Conservation (phyloP, 371 early-diverging fungal species). For the Entomophthora muscae region DNA sequence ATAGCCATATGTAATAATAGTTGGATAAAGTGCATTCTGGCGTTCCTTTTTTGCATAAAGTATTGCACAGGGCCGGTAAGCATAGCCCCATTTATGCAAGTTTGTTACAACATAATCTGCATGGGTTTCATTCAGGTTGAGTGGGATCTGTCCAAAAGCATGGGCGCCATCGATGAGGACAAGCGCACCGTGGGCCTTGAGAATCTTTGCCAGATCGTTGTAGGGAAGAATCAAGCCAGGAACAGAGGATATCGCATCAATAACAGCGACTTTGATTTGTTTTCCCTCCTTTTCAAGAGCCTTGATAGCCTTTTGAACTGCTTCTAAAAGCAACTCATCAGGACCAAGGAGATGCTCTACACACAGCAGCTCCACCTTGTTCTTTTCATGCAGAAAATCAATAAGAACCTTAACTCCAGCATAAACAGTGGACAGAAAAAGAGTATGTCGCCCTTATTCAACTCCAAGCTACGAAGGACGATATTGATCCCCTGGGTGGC, state of each 20-base stretch:
- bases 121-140: constrained; percentile 26
- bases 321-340: constrained; percentile 10
- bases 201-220: constrained; percentile 24
- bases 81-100: constrained; percentile 54
- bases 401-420: constrained; percentile 21
- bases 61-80: constrained; percentile 34
- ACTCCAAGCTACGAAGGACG: constrained; percentile 15
- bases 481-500: constrained; percentile 18
- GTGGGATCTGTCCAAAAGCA: constrained; percentile 42
- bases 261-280: constrained; percentile 20
- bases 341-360: constrained; percentile 16
- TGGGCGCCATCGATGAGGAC: constrained; percentile 57
- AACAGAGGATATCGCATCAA: constrained; percentile 36
- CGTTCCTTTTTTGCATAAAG: constrained; percentile 33
- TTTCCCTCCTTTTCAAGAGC: neutral
- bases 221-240: constrained; percentile 37
- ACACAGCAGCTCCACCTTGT: constrained; percentile 15
- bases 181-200: constrained; percentile 28
- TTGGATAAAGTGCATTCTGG: constrained; percentile 28
- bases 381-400: constrained; percentile 17
- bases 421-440: constrained; percentile 24
- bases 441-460: constrained; percentile 17
- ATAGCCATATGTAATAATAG: constrained; percentile 27
- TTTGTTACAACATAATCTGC: constrained; percentile 54
- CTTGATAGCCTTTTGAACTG: neutral